Percentiles rank a stretch among this genome's conserved stretches.
Evolutionary conservation across 768 basidiomycete species (phyloP).

Genomic region (Hortiboletus flavorubellus): DNA sequence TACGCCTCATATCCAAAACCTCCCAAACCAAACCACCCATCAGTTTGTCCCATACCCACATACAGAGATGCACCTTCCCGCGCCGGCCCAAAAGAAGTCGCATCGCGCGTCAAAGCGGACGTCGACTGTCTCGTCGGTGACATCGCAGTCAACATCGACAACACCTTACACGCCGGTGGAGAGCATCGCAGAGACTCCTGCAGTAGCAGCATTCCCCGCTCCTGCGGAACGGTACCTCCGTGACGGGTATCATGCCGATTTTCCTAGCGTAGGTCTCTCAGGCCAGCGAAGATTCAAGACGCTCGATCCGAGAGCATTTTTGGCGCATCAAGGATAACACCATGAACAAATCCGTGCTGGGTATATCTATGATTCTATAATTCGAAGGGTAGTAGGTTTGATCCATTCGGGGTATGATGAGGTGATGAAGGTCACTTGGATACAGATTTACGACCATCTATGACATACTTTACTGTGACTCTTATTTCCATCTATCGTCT

Average conservation of each 20-base stretch:
- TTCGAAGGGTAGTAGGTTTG: not conserved
- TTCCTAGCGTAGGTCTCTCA: conserved; percentile 39
- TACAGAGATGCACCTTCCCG: conserved; percentile 27
- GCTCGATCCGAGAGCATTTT: conserved; percentile 40
- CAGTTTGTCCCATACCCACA: conserved; percentile 27
- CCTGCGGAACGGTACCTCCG: conserved; percentile 33
- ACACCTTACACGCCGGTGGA: conserved; percentile 37
- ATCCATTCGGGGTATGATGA: not conserved
- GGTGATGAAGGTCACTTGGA: not conserved
- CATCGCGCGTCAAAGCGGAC: conserved; percentile 27
- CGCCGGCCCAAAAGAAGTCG: conserved; percentile 16
- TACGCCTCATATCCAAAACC: conserved; percentile 21
- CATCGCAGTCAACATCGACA: conserved; percentile 47
- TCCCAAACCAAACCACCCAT: conserved; percentile 21
- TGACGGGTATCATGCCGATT: conserved; percentile 24
- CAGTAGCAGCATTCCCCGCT: conserved; percentile 24
- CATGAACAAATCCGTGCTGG: not conserved
- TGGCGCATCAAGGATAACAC: conserved; percentile 27
- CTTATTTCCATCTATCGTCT: not conserved
- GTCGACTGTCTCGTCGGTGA: conserved; percentile 38
- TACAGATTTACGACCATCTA: not conserved
- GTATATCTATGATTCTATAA: not conserved
- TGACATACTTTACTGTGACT: not conserved
- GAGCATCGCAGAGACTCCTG: conserved; percentile 28
- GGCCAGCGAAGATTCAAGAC: conserved; percentile 31